Evolutionary conservation across 257 asterid species (phyloP).

Genomic region (Perilla frutescens): DNA sequence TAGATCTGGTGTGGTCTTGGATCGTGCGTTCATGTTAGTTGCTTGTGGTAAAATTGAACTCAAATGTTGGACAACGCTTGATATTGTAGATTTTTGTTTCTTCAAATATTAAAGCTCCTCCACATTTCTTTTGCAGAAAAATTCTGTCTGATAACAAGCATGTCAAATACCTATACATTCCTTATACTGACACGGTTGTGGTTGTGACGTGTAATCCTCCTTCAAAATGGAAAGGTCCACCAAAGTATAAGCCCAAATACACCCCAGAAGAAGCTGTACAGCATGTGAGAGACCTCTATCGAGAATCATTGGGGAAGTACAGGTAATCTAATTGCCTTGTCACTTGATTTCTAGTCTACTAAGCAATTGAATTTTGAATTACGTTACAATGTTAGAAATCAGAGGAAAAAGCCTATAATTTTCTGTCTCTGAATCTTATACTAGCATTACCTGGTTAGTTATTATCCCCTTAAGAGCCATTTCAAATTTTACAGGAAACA

Average conservation of each 20-base stretch:
- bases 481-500: slow-evolving; percentile 55
- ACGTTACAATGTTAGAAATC: slow-evolving; percentile 3
- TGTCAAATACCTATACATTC: slow-evolving; percentile 86
- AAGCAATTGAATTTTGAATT: not conserved
- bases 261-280: slow-evolving; percentile 80
- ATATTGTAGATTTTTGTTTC: slow-evolving; percentile 3
- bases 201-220: slow-evolving; percentile 91
- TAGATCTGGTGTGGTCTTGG: not conserved
- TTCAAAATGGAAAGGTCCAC: slow-evolving; percentile 75
- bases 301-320: slow-evolving; percentile 63
- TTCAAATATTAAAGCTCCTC: slow-evolving; percentile 10
- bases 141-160: slow-evolving; percentile 91
- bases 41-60: not conserved
- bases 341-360: not conserved
- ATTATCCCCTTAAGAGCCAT: slow-evolving; percentile 6
- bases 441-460: not conserved
- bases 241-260: slow-evolving; percentile 72
- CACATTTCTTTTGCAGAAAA: slow-evolving; percentile 63
- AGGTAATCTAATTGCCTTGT: slow-evolving; percentile 49
- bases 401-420: not conserved
- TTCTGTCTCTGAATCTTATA: not conserved
- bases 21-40: not conserved
- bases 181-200: slow-evolving; percentile 89
- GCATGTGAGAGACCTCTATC: slow-evolving; percentile 73
- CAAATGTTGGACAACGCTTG: slow-evolving; percentile 10